These are phyloP conservation scores for Passiflora organensis DNA, from an alignment of 345 rosid genomes.

Conservation along the genomic window DNA sequence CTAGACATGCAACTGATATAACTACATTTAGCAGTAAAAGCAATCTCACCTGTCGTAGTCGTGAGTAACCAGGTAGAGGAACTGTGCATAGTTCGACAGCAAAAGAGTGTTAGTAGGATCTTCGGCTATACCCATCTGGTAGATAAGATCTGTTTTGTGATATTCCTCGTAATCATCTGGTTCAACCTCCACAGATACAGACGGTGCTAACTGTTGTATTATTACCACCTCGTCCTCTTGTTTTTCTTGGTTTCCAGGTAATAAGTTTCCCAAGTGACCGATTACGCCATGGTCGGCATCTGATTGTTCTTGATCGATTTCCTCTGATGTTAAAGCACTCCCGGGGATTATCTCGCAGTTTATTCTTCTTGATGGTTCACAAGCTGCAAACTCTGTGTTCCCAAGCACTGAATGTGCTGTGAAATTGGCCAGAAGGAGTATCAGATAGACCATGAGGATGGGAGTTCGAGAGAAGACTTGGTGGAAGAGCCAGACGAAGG, in stretches of 20 bases:
- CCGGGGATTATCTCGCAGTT: too few relatives aligned
- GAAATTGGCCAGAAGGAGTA: too few relatives aligned
- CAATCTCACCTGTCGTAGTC: too few relatives aligned
- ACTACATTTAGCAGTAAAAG: too few relatives aligned
- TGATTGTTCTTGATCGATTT: slow-evolving; percentile 11
- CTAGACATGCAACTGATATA: too few relatives aligned
- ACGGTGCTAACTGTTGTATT: slow-evolving; percentile 31
- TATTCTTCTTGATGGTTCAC: slow-evolving; percentile 4
- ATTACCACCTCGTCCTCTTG: not conserved
- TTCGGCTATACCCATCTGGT: slow-evolving; percentile 49
- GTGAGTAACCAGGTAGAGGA: too few relatives aligned
- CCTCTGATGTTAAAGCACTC: slow-evolving; percentile 1
- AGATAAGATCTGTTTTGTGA: slow-evolving; percentile 45
- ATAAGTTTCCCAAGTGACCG: too few relatives aligned
- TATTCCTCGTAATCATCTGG: slow-evolving; percentile 40
- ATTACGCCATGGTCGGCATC: too few relatives aligned
- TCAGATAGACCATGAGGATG: too few relatives aligned
- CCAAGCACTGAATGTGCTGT: slow-evolving; percentile 46
- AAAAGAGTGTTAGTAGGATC: slow-evolving; percentile 60
- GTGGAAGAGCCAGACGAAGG: slow-evolving; percentile 40
- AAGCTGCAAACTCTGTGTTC: slow-evolving; percentile 16
- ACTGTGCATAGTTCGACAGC: too few relatives aligned
- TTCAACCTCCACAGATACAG: slow-evolving; percentile 36
- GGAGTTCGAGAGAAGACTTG: too few relatives aligned
- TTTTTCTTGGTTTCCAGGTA: too few relatives aligned